Conservation (phyloP, 2,329 filamentous ascomycete genomes). For the Ceratocystis papillata region DNA sequence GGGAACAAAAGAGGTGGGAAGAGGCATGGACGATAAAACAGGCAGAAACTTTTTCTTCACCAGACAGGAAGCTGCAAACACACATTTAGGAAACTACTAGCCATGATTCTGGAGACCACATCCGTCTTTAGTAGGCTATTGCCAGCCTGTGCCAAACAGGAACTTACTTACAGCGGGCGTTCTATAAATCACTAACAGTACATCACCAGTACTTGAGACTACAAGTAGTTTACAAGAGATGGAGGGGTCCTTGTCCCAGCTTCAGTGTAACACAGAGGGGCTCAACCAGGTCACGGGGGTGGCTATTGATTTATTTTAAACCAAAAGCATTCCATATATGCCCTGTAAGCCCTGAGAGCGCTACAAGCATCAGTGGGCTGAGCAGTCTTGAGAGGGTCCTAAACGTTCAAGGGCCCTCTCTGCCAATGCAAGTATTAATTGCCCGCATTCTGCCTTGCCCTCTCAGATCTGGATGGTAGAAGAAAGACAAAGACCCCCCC, state of each 20-base stretch:
- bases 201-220: not conserved
- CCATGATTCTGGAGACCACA: not conserved
- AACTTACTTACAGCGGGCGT: not conserved
- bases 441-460: not conserved
- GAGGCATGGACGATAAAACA: not conserved
- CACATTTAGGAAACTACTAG: not conserved
- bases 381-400: not conserved
- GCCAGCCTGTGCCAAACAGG: too few species aligned
- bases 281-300: not conserved
- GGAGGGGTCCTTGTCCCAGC: not conserved
- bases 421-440: slow-evolving; percentile 2
- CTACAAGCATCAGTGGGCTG: not conserved
- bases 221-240: not conserved
- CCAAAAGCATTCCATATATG: too few species aligned
- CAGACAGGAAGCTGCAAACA: not conserved
- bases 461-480: not conserved
- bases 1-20: not conserved
- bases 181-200: not conserved
- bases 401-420: not conserved
- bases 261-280: not conserved
- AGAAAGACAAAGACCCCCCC: not conserved
- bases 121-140: too few species aligned
- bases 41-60: slow-evolving; percentile 17
- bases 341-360: not conserved
- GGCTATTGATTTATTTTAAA: not conserved